A percentile compares a stretch with the other conserved stretches of the same genome.
phyloP scores from a whole-genome alignment of 1,284 basidiomycete genomes.

The Mycosarcoma mackinlayi region DNA sequence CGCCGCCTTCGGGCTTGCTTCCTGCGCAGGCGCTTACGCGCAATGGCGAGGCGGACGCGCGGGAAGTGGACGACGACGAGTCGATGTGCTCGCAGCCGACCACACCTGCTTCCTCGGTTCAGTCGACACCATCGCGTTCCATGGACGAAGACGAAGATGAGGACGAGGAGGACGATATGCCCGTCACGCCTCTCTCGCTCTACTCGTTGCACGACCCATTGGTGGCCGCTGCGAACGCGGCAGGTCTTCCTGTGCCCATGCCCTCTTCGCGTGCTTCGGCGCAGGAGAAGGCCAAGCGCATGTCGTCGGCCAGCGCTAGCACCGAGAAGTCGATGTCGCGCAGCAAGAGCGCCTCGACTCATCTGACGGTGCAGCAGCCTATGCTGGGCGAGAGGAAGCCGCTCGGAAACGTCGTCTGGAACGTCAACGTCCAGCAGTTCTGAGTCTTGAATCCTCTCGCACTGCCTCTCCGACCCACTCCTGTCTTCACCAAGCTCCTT shows the following conservation, averaged over 20 bases:
- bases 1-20: slow-evolving; percentile 35
- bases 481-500: too few relatives aligned
- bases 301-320: slow-evolving; percentile 7
- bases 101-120: slow-evolving; percentile 58
- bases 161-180: slow-evolving; percentile 66
- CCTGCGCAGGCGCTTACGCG: slow-evolving; percentile 47
- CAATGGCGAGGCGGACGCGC: slow-evolving; percentile 30
- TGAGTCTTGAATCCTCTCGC: slow-evolving; percentile 1
- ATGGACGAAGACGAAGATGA: slow-evolving; percentile 65
- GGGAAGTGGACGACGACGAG: slow-evolving; percentile 56
- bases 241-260: slow-evolving; percentile 37
- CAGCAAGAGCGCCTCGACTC: slow-evolving; percentile 37
- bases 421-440: slow-evolving; percentile 48
- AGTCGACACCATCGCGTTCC: slow-evolving; percentile 65
- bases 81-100: slow-evolving; percentile 57
- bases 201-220: slow-evolving; percentile 63
- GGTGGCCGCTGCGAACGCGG: slow-evolving; percentile 41
- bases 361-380: slow-evolving; percentile 41
- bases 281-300: slow-evolving; percentile 37
- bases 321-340: slow-evolving; percentile 16
- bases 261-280: slow-evolving; percentile 33
- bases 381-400: slow-evolving; percentile 34
- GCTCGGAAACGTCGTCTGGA: slow-evolving; percentile 42
- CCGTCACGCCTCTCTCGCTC: slow-evolving; percentile 65
- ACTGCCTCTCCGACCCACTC: neutral